These are phyloP conservation scores for Austroboletus niveus DNA, from an alignment of 1,284 basidiomycete genomes.

Conservation along the genomic window DNA sequence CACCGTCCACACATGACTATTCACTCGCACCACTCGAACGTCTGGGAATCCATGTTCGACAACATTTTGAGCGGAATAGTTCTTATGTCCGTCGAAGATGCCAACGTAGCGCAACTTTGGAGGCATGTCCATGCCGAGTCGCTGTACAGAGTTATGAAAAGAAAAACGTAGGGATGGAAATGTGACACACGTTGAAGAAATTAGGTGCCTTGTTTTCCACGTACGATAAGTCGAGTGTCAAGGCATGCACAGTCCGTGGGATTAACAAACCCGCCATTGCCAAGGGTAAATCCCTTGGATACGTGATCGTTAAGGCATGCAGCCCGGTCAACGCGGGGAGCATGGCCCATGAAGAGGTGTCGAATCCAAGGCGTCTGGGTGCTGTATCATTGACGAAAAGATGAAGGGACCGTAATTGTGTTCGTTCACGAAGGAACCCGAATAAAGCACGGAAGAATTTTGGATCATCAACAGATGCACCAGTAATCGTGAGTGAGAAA, in stretches of 20 bases:
- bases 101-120: constrained; percentile 55
- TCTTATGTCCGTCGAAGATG: constrained; percentile 47
- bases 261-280: constrained; percentile 67
- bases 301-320: constrained; percentile 52
- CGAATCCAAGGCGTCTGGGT: constrained; percentile 56
- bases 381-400: constrained; percentile 61
- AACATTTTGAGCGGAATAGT: constrained; percentile 43
- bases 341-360: constrained; percentile 66
- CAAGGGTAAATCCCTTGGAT: constrained; percentile 61
- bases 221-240: constrained; percentile 45
- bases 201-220: constrained; percentile 13
- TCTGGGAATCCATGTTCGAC: constrained; percentile 60
- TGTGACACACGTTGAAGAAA: neutral
- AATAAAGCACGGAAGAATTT: constrained; percentile 66
- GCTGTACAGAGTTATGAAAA: constrained; percentile 50
- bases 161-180: constrained; percentile 62
- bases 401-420: constrained; percentile 48
- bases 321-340: constrained; percentile 54
- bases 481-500: constrained; percentile 53
- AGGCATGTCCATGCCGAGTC: constrained; percentile 57
- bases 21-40: constrained; percentile 53
- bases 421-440: constrained; percentile 58
- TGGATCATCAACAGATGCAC: constrained; percentile 46
- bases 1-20: constrained; percentile 55
- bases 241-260: constrained; percentile 52